Base-by-base conservation (phyloP, 805 yeast species). In the Cyberlindnera bimundalis region DNA sequence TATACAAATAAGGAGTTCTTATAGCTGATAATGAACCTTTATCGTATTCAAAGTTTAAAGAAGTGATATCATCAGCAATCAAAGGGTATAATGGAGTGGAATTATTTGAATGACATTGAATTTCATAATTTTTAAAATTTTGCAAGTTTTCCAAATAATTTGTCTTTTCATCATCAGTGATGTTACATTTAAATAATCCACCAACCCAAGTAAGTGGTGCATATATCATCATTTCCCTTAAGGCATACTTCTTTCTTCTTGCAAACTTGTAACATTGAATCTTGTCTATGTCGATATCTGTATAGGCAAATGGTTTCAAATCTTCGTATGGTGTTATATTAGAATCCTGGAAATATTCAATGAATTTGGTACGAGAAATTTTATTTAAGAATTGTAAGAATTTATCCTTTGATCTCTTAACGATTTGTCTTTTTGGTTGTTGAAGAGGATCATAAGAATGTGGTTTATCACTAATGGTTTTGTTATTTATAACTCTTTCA, bases 131-230 rank as follows among this genome's bases (percentile, higher is more conserved):
- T 14, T 32, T 40, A 6, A 40, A 9, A 29, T 46, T 35, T 18
- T 38, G 45, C 21, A 52, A 27, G 46, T 29, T 44, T 21, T 39
- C 46, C 42, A 56, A 52, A 37, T 51, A 60, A 21, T 36, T 44
- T 32, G 16, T 26, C 40, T 64, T 68, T 5, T 47, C 48, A 2
- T 53, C 59, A 15, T 52, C 42, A 2, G 68, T 51, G 1, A 72
- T 42, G 11, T 68, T 60, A 51, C 84, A 78, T 40, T 69, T 68
- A 56, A 71, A 84, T 2, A 83, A 49, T 0, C 79, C 88, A 6
- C 90, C 91, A 2, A 84, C 74, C 61, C 76, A 74, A 0, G 78
- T 70, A 15, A 69, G 64, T 0, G 88, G 86, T 13, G 75, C 61
- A 51, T 68, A 79, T 6, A 78, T 53, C 2, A 73, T 67, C 10